Base-by-base conservation (phyloP, 2,329 filamentous ascomycete genomes). In the Fusarium staphyleae region DNA sequence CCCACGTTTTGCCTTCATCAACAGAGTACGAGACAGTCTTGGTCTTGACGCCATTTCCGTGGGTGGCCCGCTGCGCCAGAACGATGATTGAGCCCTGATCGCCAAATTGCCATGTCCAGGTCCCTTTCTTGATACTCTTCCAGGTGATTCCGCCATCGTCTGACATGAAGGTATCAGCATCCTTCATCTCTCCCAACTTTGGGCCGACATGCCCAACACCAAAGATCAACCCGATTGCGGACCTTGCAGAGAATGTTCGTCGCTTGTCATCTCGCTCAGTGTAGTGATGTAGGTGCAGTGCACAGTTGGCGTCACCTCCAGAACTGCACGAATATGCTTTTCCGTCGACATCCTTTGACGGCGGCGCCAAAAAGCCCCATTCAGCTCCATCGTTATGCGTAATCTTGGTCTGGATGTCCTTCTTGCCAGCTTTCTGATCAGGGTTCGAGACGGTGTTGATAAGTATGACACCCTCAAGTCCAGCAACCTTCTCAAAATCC, bases 371-470 rank as follows among this genome's bases (percentile, higher is more conserved):
- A 58, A 87, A 86, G 22, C 80, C 81, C 95, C 95, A 99, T 70
- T 93, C 86, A 1, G 90, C 89, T 28, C 93, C 95, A 69, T 99
- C 95, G 67, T 97, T 98, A 76, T 99, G 95, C 1, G 92, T 96
- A 68, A 99, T 97, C 78, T 89, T 87, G 30, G 91, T 95, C 72
- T 91, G 91, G 42, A 97, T 81, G 70, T 87, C 87, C 80, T 99
- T 99, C 34, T 81, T 78, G 72, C 87, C 89, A 78, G 96, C 96
- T 44, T 81, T 77, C 45, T 87, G 85, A 28, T 88, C 79, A 19
- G 81, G 75, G 68, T 98, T 98, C 40, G 83, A 80, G 14, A 99
- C 91, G 7, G 90, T 78, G 67, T 99, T 99, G 69, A 92, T 90
- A 60, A 99, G 74, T 13, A 87, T 86, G 43, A 99, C 91, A 35